Evolutionary conservation across 805 yeast species (phyloP), one percentile per base, ranked within the genome.

Genomic region (Candida sphagnicola): DNA sequence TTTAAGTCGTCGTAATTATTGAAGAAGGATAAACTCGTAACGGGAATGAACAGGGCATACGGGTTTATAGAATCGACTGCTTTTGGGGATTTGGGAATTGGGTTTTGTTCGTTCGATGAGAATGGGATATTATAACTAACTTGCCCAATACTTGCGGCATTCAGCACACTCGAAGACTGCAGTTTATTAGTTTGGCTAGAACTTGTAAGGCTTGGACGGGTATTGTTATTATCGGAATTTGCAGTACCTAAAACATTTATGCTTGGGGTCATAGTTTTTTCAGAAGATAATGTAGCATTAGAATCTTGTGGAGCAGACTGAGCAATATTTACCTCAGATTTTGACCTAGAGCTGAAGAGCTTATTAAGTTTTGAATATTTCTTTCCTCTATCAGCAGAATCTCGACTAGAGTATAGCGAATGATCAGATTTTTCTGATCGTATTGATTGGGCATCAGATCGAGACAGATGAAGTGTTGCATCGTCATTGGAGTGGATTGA

Each of bases 1-100:
- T 47, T 46, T 40, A 66, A 45, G 2, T 49, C 34, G n/a, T 49
- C 56, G 10, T 44, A 40, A 2, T 56, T 35, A 40, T 67, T 67
- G 18, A 64, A 45, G 4, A 51, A 24, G 0, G 53, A 46, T 15
- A 60, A 45, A 34, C 54, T 54, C n/a, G 44, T 33, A 2, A 61
- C 14, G 1, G 61, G 56, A 6, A 38, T 39, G 33, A 51, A 60
- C 3, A 38, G 42, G 4, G 54, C 51, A 3, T 26, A 26, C n/a
- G 14, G 29, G 13, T 26, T 13, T 13, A 8, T n/a, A 8, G n/a
- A 5, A 13, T 26, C 29, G 8, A 21, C 24, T 6, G n/a, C n/a
- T n/a, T n/a, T n/a, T n/a, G 24, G 24, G 10, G 24, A 6, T 21
- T 21, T 21, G 8, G 24, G 24, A 21, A 21, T 21, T 21, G 10